Base-by-base conservation (phyloP, 345 rosid species). In the rapeseed (Brassica napus) region DNA sequence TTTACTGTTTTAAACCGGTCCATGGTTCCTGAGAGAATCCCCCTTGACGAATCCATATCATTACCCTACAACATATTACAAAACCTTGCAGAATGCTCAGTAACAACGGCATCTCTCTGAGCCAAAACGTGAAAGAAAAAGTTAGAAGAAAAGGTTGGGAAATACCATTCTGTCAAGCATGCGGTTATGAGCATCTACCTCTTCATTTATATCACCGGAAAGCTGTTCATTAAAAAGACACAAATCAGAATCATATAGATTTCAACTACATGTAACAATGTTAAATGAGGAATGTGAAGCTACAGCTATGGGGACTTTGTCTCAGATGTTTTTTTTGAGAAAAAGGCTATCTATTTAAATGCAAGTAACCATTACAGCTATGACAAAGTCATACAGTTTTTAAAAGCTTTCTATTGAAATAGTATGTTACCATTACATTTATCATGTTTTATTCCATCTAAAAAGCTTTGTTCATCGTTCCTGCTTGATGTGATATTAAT, bases 11-110 rank as follows among this genome's bases (percentile, higher is more conserved):
- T 94, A 78, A 94, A 88, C 64, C 90, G 89, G 82, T 92, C 97
- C 98, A 94, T 94, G 42, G 98, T 94, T 84, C 98, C 97, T 11
- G 97, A 92, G 35, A 92, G 92, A 59, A 89, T 28, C 64, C 98
- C 97, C 79, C 97, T 86, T 23, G 98, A 94, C 60, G 97, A 65
- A 88, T 94, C 98, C 98, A 92, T 94, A 74, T 92, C 97, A 83
- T 90, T 90, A 44, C 98, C 98, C 98, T 94, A 81, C 49, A 54
- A 79, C 49, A 16, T 54, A 16, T 15, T 10, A 54, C 18, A 78
- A 65, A 71, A 16, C 47, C 74, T 69, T 55, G n/a, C 24, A 74
- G 69, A 37, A 81, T 31, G 64, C 37, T 47, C 14, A 73, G 76
- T 60, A 83, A 61, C 71, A 68, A 82, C 65, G 57, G 32, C 55